A percentile compares a stretch with the other conserved stretches of the same genome.
Conservation (phyloP, 129 eudicot genomes). For the Tagetes erecta region DNA sequence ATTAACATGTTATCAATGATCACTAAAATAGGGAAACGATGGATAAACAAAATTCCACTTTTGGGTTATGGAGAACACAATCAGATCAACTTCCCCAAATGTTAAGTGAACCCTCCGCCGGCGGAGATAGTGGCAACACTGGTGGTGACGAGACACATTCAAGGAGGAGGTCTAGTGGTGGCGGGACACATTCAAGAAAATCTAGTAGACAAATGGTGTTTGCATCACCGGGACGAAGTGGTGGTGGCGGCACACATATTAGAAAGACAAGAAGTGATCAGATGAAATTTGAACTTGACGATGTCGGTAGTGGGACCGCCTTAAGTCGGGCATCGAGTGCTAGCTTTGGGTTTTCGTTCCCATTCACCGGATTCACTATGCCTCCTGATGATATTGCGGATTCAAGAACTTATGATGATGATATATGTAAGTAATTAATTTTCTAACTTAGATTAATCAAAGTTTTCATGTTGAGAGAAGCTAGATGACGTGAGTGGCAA, state of each 20-base stretch:
- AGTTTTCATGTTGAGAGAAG: neutral
- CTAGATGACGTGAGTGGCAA: conserved; percentile 12
- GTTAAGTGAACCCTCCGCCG: conserved; percentile 31
- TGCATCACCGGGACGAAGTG: conserved; percentile 55
- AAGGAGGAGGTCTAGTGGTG: conserved; percentile 33
- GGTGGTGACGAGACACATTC: conserved; percentile 47
- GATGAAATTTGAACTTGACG: conserved; percentile 70
- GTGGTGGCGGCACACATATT: conserved; percentile 57
- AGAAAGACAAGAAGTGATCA: conserved; percentile 89
- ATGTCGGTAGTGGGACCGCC: conserved; percentile 80
- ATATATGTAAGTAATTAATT: conserved; percentile 64
- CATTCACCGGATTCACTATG: conserved; percentile 81
- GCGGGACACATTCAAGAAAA: conserved; percentile 58
- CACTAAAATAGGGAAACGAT: conserved; percentile 24
- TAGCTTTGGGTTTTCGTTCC: conserved; percentile 83
- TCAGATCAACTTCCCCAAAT: conserved; percentile 65
- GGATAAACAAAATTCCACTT: conserved; percentile 44
- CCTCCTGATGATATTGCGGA: conserved; percentile 80
- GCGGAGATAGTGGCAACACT: conserved; percentile 30
- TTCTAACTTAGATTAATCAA: neutral
- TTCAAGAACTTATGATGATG: conserved; percentile 68
- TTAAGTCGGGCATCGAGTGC: conserved; percentile 95
- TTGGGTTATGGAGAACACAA: conserved; percentile 62
- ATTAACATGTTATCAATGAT: conserved; percentile 12
- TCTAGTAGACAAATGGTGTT: conserved; percentile 54